Evolutionary conservation across 352 stramenopile genomes (phyloP).

Genomic region (Phytopythium chamaehyphon): DNA sequence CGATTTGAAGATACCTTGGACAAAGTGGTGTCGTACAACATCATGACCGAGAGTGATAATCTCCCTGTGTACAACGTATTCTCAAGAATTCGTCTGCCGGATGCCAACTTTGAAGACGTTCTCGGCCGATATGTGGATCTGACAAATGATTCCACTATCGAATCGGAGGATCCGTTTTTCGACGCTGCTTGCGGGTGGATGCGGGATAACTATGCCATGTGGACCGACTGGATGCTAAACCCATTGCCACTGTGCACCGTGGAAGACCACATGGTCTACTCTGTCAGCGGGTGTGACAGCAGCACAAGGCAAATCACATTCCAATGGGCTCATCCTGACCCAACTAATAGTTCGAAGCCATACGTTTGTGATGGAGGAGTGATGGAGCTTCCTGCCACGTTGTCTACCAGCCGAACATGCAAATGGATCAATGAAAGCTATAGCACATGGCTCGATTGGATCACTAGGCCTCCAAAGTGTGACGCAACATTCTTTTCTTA

Average conservation of each 20-base stretch:
- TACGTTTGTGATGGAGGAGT: slow-evolving; percentile 28
- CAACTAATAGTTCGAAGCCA: slow-evolving; percentile 14
- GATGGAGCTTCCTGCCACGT: slow-evolving; percentile 13
- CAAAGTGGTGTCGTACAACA: slow-evolving; percentile 4
- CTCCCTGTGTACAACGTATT: slow-evolving; percentile 19
- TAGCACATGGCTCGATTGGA: slow-evolving; percentile 26
- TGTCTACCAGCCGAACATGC: slow-evolving; percentile 36
- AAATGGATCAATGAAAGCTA: slow-evolving; percentile 29
- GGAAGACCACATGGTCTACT: slow-evolving; percentile 15
- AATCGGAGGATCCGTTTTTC: slow-evolving; percentile 16
- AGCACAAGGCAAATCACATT: slow-evolving; percentile 15
- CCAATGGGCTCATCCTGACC: slow-evolving; percentile 19
- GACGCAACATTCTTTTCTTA: slow-evolving; percentile 36
- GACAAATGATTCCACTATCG: slow-evolving; percentile 7
- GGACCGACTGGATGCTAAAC: slow-evolving; percentile 22
- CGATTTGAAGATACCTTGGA: not conserved
- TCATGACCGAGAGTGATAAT: slow-evolving; percentile 17
- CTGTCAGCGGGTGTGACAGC: slow-evolving; percentile 12
- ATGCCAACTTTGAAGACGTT: slow-evolving; percentile 17
- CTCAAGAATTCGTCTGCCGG: slow-evolving; percentile 10
- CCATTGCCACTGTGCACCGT: slow-evolving; percentile 25
- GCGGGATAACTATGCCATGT: slow-evolving; percentile 29
- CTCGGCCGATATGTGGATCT: slow-evolving; percentile 22
- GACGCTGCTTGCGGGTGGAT: slow-evolving; percentile 39
- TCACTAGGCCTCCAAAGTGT: slow-evolving; percentile 20